These are phyloP conservation scores for Neonectria magnoliae DNA, from an alignment of 2,329 filamentous ascomycete species.

Conservation along the genomic window DNA sequence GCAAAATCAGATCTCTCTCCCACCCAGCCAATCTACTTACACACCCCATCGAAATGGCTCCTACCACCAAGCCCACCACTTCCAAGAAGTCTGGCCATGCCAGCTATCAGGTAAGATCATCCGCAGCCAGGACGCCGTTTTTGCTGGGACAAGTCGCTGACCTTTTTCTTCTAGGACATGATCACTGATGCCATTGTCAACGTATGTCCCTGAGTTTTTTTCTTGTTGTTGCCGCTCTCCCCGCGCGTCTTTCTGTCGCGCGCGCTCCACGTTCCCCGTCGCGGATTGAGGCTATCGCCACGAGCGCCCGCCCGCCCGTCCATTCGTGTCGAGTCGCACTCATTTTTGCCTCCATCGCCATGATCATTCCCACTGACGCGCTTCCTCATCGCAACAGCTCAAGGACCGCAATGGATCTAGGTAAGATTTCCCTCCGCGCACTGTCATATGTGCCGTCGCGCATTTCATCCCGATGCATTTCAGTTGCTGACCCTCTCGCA, in stretches of 20 bases:
- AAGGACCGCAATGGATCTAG: slow-evolving; percentile 70
- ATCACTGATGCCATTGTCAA: slow-evolving; percentile 70
- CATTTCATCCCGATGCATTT: background rate
- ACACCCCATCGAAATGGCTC: slow-evolving; percentile 60
- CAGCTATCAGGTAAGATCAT: slow-evolving; percentile 66
- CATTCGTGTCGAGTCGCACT: slow-evolving; percentile 16
- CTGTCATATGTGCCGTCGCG: slow-evolving; percentile 26
- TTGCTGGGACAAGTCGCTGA: slow-evolving; percentile 14
- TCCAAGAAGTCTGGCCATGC: slow-evolving; percentile 63
- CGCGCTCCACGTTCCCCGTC: slow-evolving; percentile 36
- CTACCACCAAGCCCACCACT: slow-evolving; percentile 61
- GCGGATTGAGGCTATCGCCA: slow-evolving; percentile 38
- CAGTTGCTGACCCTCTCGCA: slow-evolving; percentile 42
- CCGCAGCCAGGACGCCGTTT: slow-evolving; percentile 14
- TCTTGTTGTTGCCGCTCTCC: slow-evolving; percentile 42
- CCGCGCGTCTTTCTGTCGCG: slow-evolving; percentile 49
- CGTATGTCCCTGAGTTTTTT: slow-evolving; percentile 56
- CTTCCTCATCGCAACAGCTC: slow-evolving; percentile 56
- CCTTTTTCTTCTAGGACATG: slow-evolving; percentile 61
- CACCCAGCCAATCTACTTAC: slow-evolving; percentile 35
- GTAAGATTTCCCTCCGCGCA: slow-evolving; percentile 36
- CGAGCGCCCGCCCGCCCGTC: slow-evolving; percentile 25
- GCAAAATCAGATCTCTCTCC: slow-evolving; percentile 25
- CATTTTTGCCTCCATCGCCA: slow-evolving; percentile 27
- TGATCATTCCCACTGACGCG: slow-evolving; percentile 51